phyloP scores from a whole-genome alignment of 257 asterid species.

The Echium plantagineum region DNA sequence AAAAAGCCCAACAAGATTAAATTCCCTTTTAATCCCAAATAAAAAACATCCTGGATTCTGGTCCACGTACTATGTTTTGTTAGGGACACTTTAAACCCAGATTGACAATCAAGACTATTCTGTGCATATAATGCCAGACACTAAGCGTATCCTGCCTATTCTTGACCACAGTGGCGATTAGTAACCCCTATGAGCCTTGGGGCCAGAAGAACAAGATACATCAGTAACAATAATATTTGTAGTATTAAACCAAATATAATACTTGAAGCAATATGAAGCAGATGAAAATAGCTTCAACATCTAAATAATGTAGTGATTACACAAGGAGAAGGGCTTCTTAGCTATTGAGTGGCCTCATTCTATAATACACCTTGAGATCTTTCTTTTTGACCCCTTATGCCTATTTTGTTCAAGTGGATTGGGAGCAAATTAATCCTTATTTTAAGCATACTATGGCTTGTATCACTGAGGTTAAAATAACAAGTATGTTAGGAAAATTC shows the following conservation, averaged over 20 bases:
- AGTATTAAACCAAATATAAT: not conserved
- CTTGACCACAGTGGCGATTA: too few species aligned
- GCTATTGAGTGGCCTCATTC: too few species aligned
- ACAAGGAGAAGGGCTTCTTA: too few species aligned
- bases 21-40: not conserved
- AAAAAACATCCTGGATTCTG: not conserved
- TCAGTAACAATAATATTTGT: not conserved
- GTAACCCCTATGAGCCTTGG: too few species aligned
- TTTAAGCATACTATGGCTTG: not conserved
- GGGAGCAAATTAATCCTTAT: not conserved
- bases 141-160: not conserved
- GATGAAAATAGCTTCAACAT: too few species aligned
- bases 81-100: not conserved
- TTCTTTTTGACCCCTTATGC: not conserved
- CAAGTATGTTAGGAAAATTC: not conserved
- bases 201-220: not conserved
- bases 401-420: too few species aligned
- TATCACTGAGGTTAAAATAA: not conserved
- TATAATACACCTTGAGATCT: too few species aligned
- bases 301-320: too few species aligned
- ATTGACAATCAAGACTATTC: too few species aligned
- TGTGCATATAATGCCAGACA: too few species aligned
- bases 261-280: not conserved
- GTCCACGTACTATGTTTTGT: not conserved
- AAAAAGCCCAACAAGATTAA: conserved; percentile 9